Evolutionary conservation across 306 rosid genomes (phyloP), one percentile per base, ranked within the genome.

Genomic region (Glycine latifolia): DNA sequence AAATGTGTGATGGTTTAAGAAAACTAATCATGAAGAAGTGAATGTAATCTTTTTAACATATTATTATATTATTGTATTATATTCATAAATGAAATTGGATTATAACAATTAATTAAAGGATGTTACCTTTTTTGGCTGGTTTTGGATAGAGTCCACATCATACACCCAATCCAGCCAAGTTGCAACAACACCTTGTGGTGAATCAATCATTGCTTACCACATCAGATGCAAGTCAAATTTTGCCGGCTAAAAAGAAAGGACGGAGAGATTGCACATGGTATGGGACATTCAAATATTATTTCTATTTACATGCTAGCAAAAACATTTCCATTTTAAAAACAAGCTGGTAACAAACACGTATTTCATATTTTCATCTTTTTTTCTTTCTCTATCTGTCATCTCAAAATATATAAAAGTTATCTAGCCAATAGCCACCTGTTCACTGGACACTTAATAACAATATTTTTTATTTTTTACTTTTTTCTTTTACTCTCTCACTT

Each of bases 201-300:
- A 82, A 75, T 75, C 81, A 81, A 82, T 75, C 54, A 75, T 75
- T 82, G 77, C 46, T 0, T 7, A 56, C 85, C 77, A 75, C 71
- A 48, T 82, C 81, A 67, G 77, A 35, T 46, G 37, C 63, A 35
- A 33, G 65, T 82, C 81, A 82, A 67, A 75, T 66, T 67, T 67
- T 75, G 81, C 77, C 83, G 71, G 71, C 70, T 79, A 69, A 41
- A 67, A 43, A 8, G 56, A 67, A 49, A 78, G 55, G 68, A 53
- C 35, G 10, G 2, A 11, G 75, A 67, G 55, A 43, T 9, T 10
- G 74, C 82, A 67, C 82, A 67, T 67, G 82, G 46, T 39, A 78
- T 78, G 75, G 68, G 75, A 70, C 75, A 70, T 48, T 11, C 59
- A 48, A 70, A 48, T 0, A 70, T 48, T 49, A 48, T 70, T 59